A percentile compares a stretch with the other conserved stretches of the same genome.
These are phyloP conservation scores for Clausena lansium DNA, from an alignment of 345 rosid genomes.

Conservation along the genomic window DNA sequence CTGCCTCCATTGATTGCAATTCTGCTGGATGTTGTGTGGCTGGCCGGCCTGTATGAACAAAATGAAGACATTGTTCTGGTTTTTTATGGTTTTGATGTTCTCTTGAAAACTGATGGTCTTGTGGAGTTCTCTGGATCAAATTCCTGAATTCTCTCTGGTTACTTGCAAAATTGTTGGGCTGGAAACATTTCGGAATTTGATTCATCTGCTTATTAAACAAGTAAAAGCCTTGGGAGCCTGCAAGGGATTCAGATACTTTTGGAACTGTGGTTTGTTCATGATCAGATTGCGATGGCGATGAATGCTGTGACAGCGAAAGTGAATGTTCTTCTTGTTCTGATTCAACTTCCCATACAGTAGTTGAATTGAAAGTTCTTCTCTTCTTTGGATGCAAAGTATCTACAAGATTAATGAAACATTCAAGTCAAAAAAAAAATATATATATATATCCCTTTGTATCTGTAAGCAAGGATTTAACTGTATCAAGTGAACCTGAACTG, in stretches of 20 bases:
- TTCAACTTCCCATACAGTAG: conserved; percentile 45
- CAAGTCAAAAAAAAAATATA: not conserved
- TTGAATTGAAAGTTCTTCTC: conserved; percentile 29
- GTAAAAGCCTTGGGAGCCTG: conserved; percentile 33
- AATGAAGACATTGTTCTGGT: conserved; percentile 26
- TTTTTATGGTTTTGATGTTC: conserved; percentile 22
- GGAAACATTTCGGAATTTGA: conserved; percentile 28
- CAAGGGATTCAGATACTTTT: conserved; percentile 23
- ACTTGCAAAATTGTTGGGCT: conserved; percentile 17
- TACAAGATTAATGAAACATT: conserved; percentile 14
- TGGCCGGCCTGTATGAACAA: conserved; percentile 23
- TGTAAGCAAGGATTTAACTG: not conserved
- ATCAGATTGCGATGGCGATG: conserved; percentile 73
- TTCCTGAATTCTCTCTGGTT: conserved; percentile 27
- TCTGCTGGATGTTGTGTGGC: conserved; percentile 26
- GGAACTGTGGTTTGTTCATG: conserved; percentile 49
- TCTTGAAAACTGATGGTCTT: conserved; percentile 20
- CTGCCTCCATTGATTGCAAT: conserved; percentile 26
- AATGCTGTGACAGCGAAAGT: conserved; percentile 60
- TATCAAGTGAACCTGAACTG: conserved; percentile 35
- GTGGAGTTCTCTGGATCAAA: conserved; percentile 19
- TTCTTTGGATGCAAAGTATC: conserved; percentile 41
- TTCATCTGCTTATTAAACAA: conserved; percentile 40
- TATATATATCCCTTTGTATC: not conserved
- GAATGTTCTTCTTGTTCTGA: conserved; percentile 73